Conservation (phyloP, 495 filamentous ascomycete species). For the Neurospora sp. region DNA sequence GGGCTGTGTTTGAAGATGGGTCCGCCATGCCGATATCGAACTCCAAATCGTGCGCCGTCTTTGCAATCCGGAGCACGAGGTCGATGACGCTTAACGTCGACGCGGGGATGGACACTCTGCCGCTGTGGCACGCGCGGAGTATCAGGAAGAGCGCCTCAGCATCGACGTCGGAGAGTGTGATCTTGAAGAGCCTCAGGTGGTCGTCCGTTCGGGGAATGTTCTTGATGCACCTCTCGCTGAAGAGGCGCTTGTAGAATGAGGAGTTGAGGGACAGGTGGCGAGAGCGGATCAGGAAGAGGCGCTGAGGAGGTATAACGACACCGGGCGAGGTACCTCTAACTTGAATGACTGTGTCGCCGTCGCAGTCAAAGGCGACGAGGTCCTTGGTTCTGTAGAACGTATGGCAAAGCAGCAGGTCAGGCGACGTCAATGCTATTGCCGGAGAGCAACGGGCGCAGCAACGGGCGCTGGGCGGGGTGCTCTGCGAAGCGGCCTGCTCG, state of each 20-base stretch:
- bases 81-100: not conserved
- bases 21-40: not conserved
- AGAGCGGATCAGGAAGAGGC: not conserved
- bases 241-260: not conserved
- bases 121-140: not conserved
- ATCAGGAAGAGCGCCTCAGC: not conserved
- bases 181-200: not conserved
- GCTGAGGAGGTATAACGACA: not conserved
- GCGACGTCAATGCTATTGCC: not conserved
- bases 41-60: not conserved
- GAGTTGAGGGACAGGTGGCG: not conserved
- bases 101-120: not conserved
- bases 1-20: not conserved
- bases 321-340: not conserved
- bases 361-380: not conserved
- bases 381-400: not conserved
- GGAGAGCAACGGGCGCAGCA: not conserved
- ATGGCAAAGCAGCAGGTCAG: not conserved
- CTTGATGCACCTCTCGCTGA: not conserved
- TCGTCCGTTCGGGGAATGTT: not conserved
- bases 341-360: not conserved
- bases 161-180: not conserved
- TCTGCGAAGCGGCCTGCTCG: not conserved
- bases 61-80: not conserved
- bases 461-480: not conserved